phyloP scores from a whole-genome alignment of 345 rosid species.

The Gossypium thurberi region DNA sequence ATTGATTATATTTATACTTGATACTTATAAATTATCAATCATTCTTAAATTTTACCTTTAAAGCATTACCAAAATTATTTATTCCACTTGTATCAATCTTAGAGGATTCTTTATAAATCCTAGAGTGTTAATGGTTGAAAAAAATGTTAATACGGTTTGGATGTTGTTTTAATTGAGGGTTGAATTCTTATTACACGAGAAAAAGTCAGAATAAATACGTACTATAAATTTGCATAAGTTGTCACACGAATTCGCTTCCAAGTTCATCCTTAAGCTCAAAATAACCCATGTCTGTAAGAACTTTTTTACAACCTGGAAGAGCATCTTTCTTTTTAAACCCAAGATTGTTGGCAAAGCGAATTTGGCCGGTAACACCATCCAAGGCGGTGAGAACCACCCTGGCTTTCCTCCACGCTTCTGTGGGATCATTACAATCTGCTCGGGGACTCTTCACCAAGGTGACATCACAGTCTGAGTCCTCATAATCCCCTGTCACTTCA shows the following conservation, averaged over 20 bases:
- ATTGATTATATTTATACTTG: too few relatives aligned
- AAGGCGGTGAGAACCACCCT: constrained; percentile 19
- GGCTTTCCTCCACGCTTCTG: constrained; percentile 1
- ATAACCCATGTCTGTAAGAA: constrained; percentile 22
- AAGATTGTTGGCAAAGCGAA: constrained; percentile 24
- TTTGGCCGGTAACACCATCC: constrained; percentile 1
- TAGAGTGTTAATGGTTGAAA: too few relatives aligned
- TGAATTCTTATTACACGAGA: too few relatives aligned
- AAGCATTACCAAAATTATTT: too few relatives aligned
- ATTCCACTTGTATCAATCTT: too few relatives aligned
- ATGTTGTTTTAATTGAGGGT: too few relatives aligned
- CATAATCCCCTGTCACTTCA: constrained; percentile 24
- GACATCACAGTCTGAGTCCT: constrained; percentile 29
- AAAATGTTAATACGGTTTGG: too few relatives aligned
- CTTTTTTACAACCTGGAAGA: constrained; percentile 12
- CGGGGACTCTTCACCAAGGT: constrained; percentile 8
- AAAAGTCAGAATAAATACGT: neutral
- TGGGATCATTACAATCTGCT: constrained; percentile 19
- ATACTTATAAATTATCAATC: too few relatives aligned
- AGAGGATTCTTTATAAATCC: too few relatives aligned
- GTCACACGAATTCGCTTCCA: neutral
- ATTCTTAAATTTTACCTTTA: too few relatives aligned
- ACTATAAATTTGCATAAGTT: neutral
- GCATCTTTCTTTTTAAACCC: constrained; percentile 25
- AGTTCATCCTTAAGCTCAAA: neutral